These are phyloP conservation scores for Porphyrellus cyaneotinctus DNA, from an alignment of 768 basidiomycete genomes.

Conservation along the genomic window DNA sequence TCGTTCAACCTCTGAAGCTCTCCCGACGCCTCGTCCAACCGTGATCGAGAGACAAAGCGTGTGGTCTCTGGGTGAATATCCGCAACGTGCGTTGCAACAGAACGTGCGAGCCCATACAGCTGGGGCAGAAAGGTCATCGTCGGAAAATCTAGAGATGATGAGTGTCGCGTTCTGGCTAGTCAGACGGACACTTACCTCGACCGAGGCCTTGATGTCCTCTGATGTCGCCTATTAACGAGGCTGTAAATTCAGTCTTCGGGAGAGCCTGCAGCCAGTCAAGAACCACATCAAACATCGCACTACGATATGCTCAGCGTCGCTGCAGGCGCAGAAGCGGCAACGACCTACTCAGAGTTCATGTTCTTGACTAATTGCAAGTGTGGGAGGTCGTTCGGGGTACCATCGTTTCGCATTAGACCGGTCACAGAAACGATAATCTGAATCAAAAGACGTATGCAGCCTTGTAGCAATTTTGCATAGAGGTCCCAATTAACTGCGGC, in stretches of 20 bases:
- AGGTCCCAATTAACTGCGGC: slow-evolving; percentile 54
- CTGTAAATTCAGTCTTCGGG: slow-evolving; percentile 14
- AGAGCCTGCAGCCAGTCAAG: slow-evolving; percentile 26
- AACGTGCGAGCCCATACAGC: slow-evolving; percentile 40
- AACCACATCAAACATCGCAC: slow-evolving; percentile 23
- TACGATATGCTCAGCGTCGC: slow-evolving; percentile 7
- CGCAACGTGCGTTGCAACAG: slow-evolving; percentile 24
- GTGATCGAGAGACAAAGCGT: slow-evolving; percentile 14
- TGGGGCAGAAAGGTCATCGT: slow-evolving; percentile 47
- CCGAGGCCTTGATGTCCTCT: slow-evolving; percentile 23
- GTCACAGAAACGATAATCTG: slow-evolving; percentile 29
- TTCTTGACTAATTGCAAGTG: slow-evolving; percentile 32
- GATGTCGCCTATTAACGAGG: slow-evolving; percentile 22
- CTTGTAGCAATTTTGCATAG: slow-evolving; percentile 43
- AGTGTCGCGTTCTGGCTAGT: not conserved
- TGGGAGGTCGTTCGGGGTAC: slow-evolving; percentile 29
- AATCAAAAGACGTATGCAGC: slow-evolving; percentile 40
- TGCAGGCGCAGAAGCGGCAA: not conserved
- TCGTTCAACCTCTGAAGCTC: slow-evolving; percentile 31
- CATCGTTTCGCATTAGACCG: slow-evolving; percentile 28
- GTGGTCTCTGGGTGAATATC: slow-evolving; percentile 5
- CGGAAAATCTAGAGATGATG: slow-evolving; percentile 27
- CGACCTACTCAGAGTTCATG: slow-evolving; percentile 40
- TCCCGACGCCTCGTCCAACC: slow-evolving; percentile 28
- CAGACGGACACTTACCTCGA: slow-evolving; percentile 18